Base-by-base conservation (phyloP, 768 basidiomycete genomes). In the Lactarius sp. region DNA sequence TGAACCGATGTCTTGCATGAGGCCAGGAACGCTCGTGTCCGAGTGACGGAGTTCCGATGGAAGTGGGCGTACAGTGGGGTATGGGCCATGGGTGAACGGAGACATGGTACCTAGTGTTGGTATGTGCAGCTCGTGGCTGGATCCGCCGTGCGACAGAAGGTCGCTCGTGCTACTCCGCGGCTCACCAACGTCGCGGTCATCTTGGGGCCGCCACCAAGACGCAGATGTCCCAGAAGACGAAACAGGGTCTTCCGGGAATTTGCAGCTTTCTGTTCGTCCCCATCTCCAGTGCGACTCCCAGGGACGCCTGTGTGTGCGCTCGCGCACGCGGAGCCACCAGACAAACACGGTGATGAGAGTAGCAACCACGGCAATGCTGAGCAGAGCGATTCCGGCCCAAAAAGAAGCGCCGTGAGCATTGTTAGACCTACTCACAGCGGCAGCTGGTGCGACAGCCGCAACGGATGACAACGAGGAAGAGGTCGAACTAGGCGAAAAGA, bases 1-100 rank as follows among this genome's bases (percentile, higher is more conserved):
- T 13, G 71, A 74, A 4, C 82, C 81, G 0, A 83, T 59, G 59
- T 72, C 71, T 27, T 71, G 74, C 22, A 71, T 71, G 39, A 74
- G 64, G 59, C 72, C 73, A 1, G 73, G 71, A 2, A 75, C 72
- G 56, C 70, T 72, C 61, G 67, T 60, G 59, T 69, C 66, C 12
- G 70, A 63, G 51, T 50, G 62, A 44, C 69, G 68, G 8, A 72
- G 52, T 27, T 58, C 67, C 14, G 70, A 54, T 2, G 71, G 70
- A 18, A 70, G 65, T 12, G 61, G 54, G 62, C 70, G 64, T 60
- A 74, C 31, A 59, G 71, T 52, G 50, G 66, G 51, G 52, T 60
- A 60, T 5, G 59, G 55, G 6, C 64, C 64, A 6, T 37, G 54
- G 22, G 50, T 33, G 13, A 54, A 44, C 36, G 55, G 36, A 16